Conservation (phyloP, 2,329 filamentous ascomycete genomes). For the Immersiporthe knoxdaviesiana region DNA sequence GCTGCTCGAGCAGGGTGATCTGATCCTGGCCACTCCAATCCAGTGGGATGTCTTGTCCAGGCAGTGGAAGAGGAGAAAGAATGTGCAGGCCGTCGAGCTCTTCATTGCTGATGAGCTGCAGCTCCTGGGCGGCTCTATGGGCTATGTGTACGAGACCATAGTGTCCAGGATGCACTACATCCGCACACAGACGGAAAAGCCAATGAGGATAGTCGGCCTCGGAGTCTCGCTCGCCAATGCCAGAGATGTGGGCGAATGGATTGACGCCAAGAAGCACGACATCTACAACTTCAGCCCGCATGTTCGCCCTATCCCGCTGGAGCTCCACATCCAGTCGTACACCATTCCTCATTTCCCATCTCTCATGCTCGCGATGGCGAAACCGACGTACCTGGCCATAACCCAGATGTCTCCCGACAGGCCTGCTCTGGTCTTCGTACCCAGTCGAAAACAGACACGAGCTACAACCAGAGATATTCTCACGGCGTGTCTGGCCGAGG, state of each 20-base stretch:
- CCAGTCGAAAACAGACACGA: constrained; percentile 89
- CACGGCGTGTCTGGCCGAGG: constrained; percentile 83
- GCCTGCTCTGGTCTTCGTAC: constrained; percentile 89
- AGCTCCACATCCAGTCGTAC: constrained; percentile 94
- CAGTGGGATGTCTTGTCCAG: constrained; percentile 97
- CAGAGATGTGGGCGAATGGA: constrained; percentile 94
- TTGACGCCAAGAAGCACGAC: constrained; percentile 95
- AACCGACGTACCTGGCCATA: constrained; percentile 88
- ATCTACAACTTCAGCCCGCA: constrained; percentile 99
- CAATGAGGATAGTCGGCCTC: constrained; percentile 84
- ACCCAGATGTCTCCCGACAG: constrained; percentile 86
- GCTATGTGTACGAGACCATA: constrained; percentile 92
- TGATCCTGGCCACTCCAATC: constrained; percentile 87
- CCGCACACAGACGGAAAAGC: constrained; percentile 80
- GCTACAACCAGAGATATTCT: constrained; percentile 85
- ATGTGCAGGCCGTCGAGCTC: constrained; percentile 84
- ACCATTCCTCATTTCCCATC: constrained; percentile 96
- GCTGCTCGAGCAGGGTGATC: constrained; percentile 81
- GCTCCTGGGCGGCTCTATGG: constrained; percentile 82
- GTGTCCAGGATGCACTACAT: constrained; percentile 99
- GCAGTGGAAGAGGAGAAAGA: constrained; percentile 96
- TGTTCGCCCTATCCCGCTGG: constrained; percentile 83
- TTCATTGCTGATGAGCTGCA: constrained; percentile 97
- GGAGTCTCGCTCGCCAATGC: constrained; percentile 93
- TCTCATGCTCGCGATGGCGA: constrained; percentile 97